Evolutionary conservation across 139 green algal genomes (phyloP), one percentile per base, ranked within the genome.

Genomic region (Coccomyxa sp.): DNA sequence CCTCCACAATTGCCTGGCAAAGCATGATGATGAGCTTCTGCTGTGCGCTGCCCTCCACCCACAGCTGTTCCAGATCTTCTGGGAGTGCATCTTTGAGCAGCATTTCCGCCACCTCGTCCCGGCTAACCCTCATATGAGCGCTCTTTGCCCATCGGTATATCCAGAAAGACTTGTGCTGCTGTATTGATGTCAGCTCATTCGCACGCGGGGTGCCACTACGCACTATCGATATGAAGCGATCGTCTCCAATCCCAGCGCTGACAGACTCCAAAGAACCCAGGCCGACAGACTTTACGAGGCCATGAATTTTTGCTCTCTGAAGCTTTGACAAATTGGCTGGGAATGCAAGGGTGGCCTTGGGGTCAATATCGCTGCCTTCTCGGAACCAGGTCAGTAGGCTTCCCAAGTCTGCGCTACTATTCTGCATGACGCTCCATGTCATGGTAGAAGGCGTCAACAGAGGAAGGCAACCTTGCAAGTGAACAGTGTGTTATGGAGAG

Each of bases 351-450:
- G 83, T 67, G 0, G 84, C 86, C 7, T 58, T 13, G 0, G 38
- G 30, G 76, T 88, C 86, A 21, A 79, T 84, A 0, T 32, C 63
- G 3, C 75, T 38, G 28, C 32, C 83, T 9, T 84, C 59, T 14
- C 38, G 30, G 75, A 88, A 89, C 86, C 86, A 89, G 58, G 57
- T 25, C 16, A 89, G 60, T 60, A 89, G 60, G 0, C 21, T 17
- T 27, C 18, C 38, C 28, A 88, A 71, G 59, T 76, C 57, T 10
- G 31, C 59, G 83, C 86, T 86, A 18, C 76, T n/a, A 7, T 13
- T 76, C 81, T 84, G 84, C 79, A 25, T 21, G 23, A 78, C 14
- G 3, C 66, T 23, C 66, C 23, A 27, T 23, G 4, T 27, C 4
- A 30, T 74, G 66, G 21, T 74, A 51, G 3, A 7, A 51, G 38